Evolutionary conservation across 140 eudicot genomes (phyloP).

Genomic region (Senecio squalidus): DNA sequence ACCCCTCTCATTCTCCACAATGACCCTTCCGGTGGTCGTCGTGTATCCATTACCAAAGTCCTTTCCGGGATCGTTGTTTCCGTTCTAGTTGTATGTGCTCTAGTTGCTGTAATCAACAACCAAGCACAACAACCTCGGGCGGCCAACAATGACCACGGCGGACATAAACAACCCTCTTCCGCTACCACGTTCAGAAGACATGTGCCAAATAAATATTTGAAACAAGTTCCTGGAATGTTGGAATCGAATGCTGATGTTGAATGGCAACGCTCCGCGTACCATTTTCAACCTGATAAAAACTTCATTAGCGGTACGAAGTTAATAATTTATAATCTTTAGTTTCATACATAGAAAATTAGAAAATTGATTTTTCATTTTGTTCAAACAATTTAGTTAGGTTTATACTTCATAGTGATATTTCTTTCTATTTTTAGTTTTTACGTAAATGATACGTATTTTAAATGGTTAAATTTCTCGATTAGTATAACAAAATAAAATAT

Average conservation of each 20-base stretch:
- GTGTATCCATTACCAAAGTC: conserved; percentile 18
- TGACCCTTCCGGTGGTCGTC: conserved; percentile 23
- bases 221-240: conserved; percentile 20
- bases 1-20: conserved; percentile 24
- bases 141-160: background rate
- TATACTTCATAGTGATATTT: no score
- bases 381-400: no score
- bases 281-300: conserved; percentile 37
- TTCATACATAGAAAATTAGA: no score
- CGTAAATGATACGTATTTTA: no score
- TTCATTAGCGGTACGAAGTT: conserved; percentile 33
- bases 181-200: conserved; percentile 11
- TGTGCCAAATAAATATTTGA: conserved; percentile 34
- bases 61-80: conserved; percentile 37
- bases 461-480: no score
- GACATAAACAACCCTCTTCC: conserved; percentile 11
- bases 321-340: background rate
- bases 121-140: conserved; percentile 5
- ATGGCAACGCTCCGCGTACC: conserved; percentile 38
- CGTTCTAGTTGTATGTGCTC: conserved; percentile 9
- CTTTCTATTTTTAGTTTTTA: no score
- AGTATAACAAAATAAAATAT: no score
- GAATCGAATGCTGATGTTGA: conserved; percentile 31
- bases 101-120: conserved; percentile 21
- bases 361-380: no score